phyloP scores from a whole-genome alignment of 768 basidiomycete genomes.

The Cantharellus anzutake region DNA sequence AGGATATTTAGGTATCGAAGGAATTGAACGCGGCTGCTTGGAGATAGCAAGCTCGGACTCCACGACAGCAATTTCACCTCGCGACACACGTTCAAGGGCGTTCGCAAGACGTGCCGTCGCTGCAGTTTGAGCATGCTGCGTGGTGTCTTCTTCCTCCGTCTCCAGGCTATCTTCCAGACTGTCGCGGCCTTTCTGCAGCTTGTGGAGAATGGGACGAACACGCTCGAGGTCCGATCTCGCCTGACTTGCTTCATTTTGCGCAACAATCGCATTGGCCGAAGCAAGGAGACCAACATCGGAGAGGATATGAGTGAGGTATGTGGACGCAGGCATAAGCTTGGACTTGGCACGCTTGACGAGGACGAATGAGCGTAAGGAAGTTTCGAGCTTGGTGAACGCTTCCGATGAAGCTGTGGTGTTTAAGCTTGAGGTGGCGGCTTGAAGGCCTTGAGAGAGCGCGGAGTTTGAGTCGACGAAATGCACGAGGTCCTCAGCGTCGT shows the following conservation, averaged over 20 bases:
- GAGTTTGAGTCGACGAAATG: conserved; percentile 92
- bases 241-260: conserved; percentile 50
- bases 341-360: conserved; percentile 91
- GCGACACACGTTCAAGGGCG: conserved; percentile 60
- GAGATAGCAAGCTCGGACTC: conserved; percentile 18
- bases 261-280: conserved; percentile 71
- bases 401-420: background rate
- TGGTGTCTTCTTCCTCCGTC: conserved; percentile 54
- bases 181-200: conserved; percentile 60
- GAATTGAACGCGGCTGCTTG: background rate
- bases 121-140: conserved; percentile 29
- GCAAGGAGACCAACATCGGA: conserved; percentile 78
- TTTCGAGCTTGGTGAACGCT: conserved; percentile 76
- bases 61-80: conserved; percentile 51
- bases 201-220: conserved; percentile 68
- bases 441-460: conserved; percentile 23
- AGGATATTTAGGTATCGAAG: conserved; percentile 52
- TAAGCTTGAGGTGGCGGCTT: conserved; percentile 23
- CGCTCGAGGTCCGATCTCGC: conserved; percentile 51
- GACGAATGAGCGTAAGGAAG: conserved; percentile 81
- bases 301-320: conserved; percentile 80
- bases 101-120: conserved; percentile 39
- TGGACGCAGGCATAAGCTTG: conserved; percentile 83
- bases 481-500: conserved; percentile 81
- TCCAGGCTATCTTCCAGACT: conserved; percentile 64